Evolutionary conservation across 2,329 filamentous ascomycete genomes (phyloP), one percentile per base, ranked within the genome.

Genomic region (Cladosporium sp.): DNA sequence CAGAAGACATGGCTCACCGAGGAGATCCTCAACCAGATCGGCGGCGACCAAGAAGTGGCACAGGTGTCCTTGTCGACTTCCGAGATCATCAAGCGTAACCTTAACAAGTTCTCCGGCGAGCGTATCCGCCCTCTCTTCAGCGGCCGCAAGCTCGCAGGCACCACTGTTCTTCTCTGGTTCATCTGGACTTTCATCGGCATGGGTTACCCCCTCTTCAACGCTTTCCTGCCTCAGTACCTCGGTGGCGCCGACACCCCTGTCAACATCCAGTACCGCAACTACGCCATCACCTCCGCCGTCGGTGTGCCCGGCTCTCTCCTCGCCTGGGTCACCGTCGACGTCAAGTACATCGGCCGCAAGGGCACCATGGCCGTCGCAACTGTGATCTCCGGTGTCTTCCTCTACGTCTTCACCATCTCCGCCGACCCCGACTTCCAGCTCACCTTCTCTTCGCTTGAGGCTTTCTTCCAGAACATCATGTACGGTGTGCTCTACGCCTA

Each of bases 131-230:
- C 90, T 0, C 84, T 95, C 0, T 86, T 86, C 74, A 74, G 74
- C 44, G 80, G 78, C 64, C 80, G 78, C 74, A 80, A 77, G 53
- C 77, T 86, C 40, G 84, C 74, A 3, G 65, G 82, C 10, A 82
- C 81, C 12, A 86, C 83, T 31, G 66, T 77, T 14, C 74, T 86
- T 1, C 76, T 94, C 57, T 93, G 90, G 90, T 91, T 93, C 77
- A 88, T 88, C 75, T 96, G 92, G 92, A 84, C 88, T 0, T 89
- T 87, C 16, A 93, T 96, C 70, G 92, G 92, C 67, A 90, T 96
- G 87, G 91, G 89, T 2, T 96, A 94, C 73, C 92, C 91, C 0
- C 85, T 96, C 1, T 96, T 94, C 84, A 95, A 95, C 77, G 90
- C 91, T 62, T 96, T 96, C 79, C 83, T 96, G n/a, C 92, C 92